Evolutionary conservation across 2,329 filamentous ascomycete genomes (phyloP).

Genomic region (Paecilomyces fulvus): DNA sequence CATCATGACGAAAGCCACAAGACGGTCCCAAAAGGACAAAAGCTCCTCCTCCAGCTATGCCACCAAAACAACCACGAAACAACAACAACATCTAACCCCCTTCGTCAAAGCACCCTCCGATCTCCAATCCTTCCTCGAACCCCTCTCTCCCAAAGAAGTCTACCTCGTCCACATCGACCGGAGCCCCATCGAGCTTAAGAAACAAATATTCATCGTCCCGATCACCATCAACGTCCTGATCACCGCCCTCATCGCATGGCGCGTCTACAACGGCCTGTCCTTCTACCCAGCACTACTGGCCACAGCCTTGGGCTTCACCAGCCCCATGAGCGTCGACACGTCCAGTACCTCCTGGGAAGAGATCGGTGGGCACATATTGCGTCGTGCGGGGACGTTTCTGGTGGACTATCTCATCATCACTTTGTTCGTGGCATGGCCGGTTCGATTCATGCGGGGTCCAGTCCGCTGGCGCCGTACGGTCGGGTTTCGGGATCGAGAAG

Average conservation of each 20-base stretch:
- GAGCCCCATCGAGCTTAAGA: constrained; percentile 51
- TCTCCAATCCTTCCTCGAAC: constrained; percentile 57
- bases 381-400: constrained; percentile 57
- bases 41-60: constrained; percentile 17
- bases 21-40: constrained; percentile 22
- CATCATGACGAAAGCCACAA: constrained; percentile 29
- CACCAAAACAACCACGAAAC: constrained; percentile 15
- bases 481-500: constrained; percentile 70
- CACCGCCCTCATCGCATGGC: constrained; percentile 54
- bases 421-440: constrained; percentile 65
- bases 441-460: constrained; percentile 62
- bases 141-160: constrained; percentile 59
- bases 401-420: constrained; percentile 63
- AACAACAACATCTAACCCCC: constrained; percentile 47
- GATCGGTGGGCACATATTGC: constrained; percentile 49
- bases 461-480: constrained; percentile 63
- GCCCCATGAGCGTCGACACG: constrained; percentile 57
- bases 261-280: constrained; percentile 59
- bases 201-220: constrained; percentile 73
- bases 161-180: constrained; percentile 67
- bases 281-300: constrained; percentile 63
- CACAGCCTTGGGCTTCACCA: constrained; percentile 57
- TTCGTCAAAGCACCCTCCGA: constrained; percentile 59
- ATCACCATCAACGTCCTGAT: constrained; percentile 67
- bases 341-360: constrained; percentile 48